Conservation (phyloP, 805 yeast genomes). For the Diddensiella transvaalensis region DNA sequence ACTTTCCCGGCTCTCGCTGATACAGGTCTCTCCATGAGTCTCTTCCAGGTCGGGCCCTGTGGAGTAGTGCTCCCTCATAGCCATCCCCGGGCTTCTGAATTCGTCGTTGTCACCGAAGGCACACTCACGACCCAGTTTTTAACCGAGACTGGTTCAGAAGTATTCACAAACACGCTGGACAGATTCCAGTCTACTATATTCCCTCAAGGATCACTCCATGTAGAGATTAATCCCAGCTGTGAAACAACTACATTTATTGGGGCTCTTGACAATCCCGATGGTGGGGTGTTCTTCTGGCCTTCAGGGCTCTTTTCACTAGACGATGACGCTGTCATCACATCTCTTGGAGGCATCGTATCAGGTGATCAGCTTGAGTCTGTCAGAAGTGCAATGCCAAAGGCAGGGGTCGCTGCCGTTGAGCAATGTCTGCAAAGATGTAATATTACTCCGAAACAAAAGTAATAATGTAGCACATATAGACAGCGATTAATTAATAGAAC, state of each 20-base stretch:
- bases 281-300: slow-evolving; percentile 18
- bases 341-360: slow-evolving; percentile 13
- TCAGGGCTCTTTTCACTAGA: slow-evolving; percentile 20
- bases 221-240: slow-evolving; percentile 22
- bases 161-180: slow-evolving; percentile 11
- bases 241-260: slow-evolving; percentile 16
- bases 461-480: too few species aligned
- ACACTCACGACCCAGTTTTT: slow-evolving; percentile 17
- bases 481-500: too few species aligned
- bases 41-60: slow-evolving; percentile 20
- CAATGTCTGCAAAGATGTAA: slow-evolving; percentile 14
- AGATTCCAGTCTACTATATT: slow-evolving; percentile 19
- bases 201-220: slow-evolving; percentile 21
- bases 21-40: slow-evolving; percentile 13
- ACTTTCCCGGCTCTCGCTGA: slow-evolving; percentile 22
- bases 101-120: slow-evolving; percentile 20
- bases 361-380: slow-evolving; percentile 13
- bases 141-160: slow-evolving; percentile 19
- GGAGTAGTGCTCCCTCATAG: slow-evolving; percentile 21
- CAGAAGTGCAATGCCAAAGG: slow-evolving; percentile 15
- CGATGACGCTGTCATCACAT: slow-evolving; percentile 13
- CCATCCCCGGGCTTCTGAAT: slow-evolving; percentile 21
- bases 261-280: slow-evolving; percentile 20
- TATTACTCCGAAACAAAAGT: neutral
- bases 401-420: slow-evolving; percentile 16